Evolutionary conservation across 2,329 filamentous ascomycete genomes (phyloP).

Genomic region (Pseudogymnoascus sp.): DNA sequence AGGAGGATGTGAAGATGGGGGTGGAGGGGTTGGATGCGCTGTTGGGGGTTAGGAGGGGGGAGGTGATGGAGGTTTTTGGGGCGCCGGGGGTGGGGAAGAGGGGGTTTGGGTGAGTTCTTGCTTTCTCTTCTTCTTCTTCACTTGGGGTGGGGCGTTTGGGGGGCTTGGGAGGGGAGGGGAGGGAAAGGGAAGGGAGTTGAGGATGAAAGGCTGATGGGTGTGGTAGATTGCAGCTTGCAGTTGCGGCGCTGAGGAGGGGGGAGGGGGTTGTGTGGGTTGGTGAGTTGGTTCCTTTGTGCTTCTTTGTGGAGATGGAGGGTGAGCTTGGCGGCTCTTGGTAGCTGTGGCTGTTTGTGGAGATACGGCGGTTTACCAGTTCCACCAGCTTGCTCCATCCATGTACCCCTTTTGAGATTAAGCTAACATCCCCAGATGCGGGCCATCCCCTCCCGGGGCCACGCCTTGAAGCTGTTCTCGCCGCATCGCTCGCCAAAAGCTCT

Average conservation of each 20-base stretch:
- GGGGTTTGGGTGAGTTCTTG: conserved; percentile 45
- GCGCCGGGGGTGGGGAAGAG: conserved; percentile 84
- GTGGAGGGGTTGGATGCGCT: neutral
- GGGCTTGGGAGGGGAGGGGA: neutral
- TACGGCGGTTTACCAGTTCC: neutral
- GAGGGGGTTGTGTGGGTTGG: conserved; percentile 44
- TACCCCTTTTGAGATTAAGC: neutral
- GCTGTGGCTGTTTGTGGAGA: neutral
- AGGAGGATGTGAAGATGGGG: neutral
- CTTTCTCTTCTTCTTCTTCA: no score
- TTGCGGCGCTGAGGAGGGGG: conserved; percentile 52
- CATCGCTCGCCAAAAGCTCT: conserved; percentile 11
- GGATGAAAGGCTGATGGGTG: conserved; percentile 17
- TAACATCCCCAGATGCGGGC: conserved; percentile 23
- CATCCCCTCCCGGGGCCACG: conserved; percentile 38
- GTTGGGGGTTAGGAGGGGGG: conserved; percentile 61
- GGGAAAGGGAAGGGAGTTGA: conserved; percentile 9
- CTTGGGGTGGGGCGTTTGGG: neutral
- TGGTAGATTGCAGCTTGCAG: conserved; percentile 61
- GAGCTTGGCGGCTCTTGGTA: neutral
- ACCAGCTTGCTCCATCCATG: neutral
- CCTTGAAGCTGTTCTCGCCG: conserved; percentile 38
- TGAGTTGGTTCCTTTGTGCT: conserved; percentile 9
- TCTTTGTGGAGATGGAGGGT: neutral
- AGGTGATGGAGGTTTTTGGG: conserved; percentile 81